Evolutionary conservation across 2,329 filamentous ascomycete genomes (phyloP).

Genomic region (Hymenoscyphus fructigenus): DNA sequence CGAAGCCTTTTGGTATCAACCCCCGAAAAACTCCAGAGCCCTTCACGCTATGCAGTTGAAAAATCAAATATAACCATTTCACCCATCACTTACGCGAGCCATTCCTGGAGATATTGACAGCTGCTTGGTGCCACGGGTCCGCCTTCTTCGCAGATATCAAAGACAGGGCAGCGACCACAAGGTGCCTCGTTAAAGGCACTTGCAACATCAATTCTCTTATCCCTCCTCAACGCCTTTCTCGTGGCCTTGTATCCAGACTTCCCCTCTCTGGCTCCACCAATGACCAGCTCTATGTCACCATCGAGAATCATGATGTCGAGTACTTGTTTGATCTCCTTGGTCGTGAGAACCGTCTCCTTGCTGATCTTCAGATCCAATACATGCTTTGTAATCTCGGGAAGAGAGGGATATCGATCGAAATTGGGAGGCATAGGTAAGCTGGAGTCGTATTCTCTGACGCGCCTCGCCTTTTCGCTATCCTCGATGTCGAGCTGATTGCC

Average conservation of each 20-base stretch:
- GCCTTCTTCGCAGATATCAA: slow-evolving; percentile 86
- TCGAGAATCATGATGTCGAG: slow-evolving; percentile 89
- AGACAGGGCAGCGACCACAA: slow-evolving; percentile 89
- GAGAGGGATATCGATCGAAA: slow-evolving; percentile 78
- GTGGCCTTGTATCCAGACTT: slow-evolving; percentile 39
- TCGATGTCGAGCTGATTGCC: slow-evolving; percentile 14
- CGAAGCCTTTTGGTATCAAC: slow-evolving; percentile 8
- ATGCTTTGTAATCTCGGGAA: slow-evolving; percentile 72
- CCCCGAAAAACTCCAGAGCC: slow-evolving; percentile 29
- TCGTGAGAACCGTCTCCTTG: slow-evolving; percentile 53
- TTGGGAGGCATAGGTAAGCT: slow-evolving; percentile 57
- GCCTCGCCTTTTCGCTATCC: slow-evolving; percentile 22
- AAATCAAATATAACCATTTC: slow-evolving; percentile 14
- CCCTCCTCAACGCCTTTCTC: slow-evolving; percentile 28
- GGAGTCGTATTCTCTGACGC: slow-evolving; percentile 16
- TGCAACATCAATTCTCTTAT: slow-evolving; percentile 43
- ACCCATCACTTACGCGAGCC: slow-evolving; percentile 55
- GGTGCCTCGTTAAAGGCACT: slow-evolving; percentile 73
- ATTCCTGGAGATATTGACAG: slow-evolving; percentile 88
- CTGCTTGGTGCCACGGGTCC: slow-evolving; percentile 87
- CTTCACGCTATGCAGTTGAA: slow-evolving; percentile 34
- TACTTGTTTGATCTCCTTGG: slow-evolving; percentile 79
- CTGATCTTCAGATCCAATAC: slow-evolving; percentile 55
- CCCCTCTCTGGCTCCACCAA: slow-evolving; percentile 20
- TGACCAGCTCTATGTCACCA: slow-evolving; percentile 70